Evolutionary conservation across 1,139 yeast species (phyloP).

Genomic region (Suhomyces bolitotheri): DNA sequence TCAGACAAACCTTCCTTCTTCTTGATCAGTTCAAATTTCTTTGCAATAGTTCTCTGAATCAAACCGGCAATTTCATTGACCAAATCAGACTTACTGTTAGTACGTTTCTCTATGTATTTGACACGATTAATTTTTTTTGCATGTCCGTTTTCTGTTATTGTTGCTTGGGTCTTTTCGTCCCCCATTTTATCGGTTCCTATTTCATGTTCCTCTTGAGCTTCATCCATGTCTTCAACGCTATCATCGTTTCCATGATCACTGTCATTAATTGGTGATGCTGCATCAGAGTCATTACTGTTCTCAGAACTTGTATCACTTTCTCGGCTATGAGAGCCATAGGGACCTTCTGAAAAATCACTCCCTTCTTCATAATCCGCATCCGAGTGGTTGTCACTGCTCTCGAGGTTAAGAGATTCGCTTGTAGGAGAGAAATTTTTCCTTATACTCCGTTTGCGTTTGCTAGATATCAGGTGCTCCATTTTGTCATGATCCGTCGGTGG

Average conservation of each 20-base stretch:
- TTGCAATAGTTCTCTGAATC: slow-evolving; percentile 33
- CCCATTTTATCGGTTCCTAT: slow-evolving; percentile 1
- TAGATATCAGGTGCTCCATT: too few species aligned
- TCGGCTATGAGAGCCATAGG: neutral
- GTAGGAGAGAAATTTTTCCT: too few species aligned
- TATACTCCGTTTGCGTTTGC: too few species aligned
- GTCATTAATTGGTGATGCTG: neutral
- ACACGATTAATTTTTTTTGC: neutral
- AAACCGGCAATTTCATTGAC: slow-evolving; percentile 41
- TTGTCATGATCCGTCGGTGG: neutral
- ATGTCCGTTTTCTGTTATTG: neutral
- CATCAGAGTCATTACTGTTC: neutral
- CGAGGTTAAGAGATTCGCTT: neutral
- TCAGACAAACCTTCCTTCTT: slow-evolving; percentile 3
- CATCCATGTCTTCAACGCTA: neutral
- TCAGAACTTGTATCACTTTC: neutral
- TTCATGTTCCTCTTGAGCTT: neutral
- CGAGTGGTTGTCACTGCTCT: neutral
- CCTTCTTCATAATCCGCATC: neutral
- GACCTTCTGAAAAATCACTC: neutral
- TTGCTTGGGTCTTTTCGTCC: neutral
- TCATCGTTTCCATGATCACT: neutral
- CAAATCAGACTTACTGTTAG: slow-evolving; percentile 37
- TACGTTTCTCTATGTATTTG: slow-evolving; percentile 13
- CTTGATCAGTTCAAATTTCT: slow-evolving; percentile 9